Conservation (phyloP, 495 filamentous ascomycete species). For the Glarea lozoyensis region DNA sequence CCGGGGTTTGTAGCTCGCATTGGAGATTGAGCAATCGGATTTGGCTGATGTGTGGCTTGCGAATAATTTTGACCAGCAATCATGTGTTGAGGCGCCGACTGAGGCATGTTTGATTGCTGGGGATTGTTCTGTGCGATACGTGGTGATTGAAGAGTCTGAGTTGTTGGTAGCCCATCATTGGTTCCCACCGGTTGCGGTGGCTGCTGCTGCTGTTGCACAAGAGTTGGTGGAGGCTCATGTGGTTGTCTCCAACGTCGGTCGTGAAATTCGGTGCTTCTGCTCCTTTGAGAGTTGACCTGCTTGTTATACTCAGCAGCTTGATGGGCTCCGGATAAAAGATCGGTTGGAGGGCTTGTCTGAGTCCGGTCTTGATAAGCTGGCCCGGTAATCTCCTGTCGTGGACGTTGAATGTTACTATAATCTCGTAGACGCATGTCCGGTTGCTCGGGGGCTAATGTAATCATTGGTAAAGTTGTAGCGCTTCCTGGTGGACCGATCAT, state of each 20-base stretch:
- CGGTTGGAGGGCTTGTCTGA: slow-evolving; percentile 67
- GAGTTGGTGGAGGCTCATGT: slow-evolving; percentile 52
- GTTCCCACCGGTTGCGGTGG: slow-evolving; percentile 36
- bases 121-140: slow-evolving; percentile 14
- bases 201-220: slow-evolving; percentile 31
- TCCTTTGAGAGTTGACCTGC: slow-evolving; percentile 62
- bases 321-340: slow-evolving; percentile 79
- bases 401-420: slow-evolving; percentile 74
- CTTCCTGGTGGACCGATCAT: slow-evolving; percentile 55
- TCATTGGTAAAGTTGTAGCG: slow-evolving; percentile 71
- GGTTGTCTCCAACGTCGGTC: slow-evolving; percentile 69
- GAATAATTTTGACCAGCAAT: slow-evolving; percentile 18
- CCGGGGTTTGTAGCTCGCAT: slow-evolving; percentile 16
- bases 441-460: slow-evolving; percentile 66
- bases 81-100: slow-evolving; percentile 20
- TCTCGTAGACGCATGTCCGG: slow-evolving; percentile 73
- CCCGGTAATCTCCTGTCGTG: slow-evolving; percentile 83
- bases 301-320: slow-evolving; percentile 91
- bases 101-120: slow-evolving; percentile 20
- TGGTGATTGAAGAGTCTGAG: slow-evolving; percentile 23
- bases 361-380: slow-evolving; percentile 82
- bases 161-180: slow-evolving; percentile 32
- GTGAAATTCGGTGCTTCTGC: slow-evolving; percentile 64
- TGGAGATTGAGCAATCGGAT: slow-evolving; percentile 21
- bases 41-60: slow-evolving; percentile 20